A percentile compares a stretch with the other conserved stretches of the same genome.
phyloP scores from a whole-genome alignment of 805 yeast species.

The Pichia deserticola region DNA sequence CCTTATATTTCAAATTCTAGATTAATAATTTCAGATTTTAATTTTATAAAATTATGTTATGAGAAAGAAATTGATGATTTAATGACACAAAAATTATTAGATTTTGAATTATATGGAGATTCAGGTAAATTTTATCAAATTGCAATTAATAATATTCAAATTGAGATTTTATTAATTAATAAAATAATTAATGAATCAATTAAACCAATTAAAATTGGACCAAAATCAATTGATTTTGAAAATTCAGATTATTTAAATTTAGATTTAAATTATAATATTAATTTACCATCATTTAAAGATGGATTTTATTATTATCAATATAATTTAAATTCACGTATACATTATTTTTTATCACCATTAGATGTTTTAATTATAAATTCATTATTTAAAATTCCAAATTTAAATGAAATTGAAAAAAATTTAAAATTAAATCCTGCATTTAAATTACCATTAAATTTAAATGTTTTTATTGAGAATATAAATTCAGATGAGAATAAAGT shows the following conservation, averaged over 20 bases:
- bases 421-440: slow-evolving; percentile 30
- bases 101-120: slow-evolving; percentile 52
- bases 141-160: slow-evolving; percentile 51
- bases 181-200: slow-evolving; percentile 21
- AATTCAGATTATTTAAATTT: not conserved
- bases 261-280: not conserved
- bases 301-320: slow-evolving; percentile 68
- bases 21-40: slow-evolving; percentile 56
- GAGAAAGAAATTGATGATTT: slow-evolving; percentile 54
- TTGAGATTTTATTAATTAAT: slow-evolving; percentile 34
- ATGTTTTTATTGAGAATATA: slow-evolving; percentile 55
- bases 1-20: slow-evolving; percentile 48
- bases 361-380: slow-evolving; percentile 61
- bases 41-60: slow-evolving; percentile 47
- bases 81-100: slow-evolving; percentile 44
- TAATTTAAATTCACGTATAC: slow-evolving; percentile 57
- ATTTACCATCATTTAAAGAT: slow-evolving; percentile 24
- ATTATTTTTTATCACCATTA: slow-evolving; percentile 65
- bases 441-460: slow-evolving; percentile 59
- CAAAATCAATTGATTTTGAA: slow-evolving; percentile 22
- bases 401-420: not conserved
- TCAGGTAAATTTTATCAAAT: slow-evolving; percentile 44
- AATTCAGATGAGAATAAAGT: slow-evolving; percentile 47
- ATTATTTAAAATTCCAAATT: slow-evolving; percentile 2
- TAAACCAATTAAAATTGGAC: slow-evolving; percentile 9